These are phyloP conservation scores for Calendula officinalis DNA, from an alignment of 129 eudicot species.

Conservation along the genomic window DNA sequence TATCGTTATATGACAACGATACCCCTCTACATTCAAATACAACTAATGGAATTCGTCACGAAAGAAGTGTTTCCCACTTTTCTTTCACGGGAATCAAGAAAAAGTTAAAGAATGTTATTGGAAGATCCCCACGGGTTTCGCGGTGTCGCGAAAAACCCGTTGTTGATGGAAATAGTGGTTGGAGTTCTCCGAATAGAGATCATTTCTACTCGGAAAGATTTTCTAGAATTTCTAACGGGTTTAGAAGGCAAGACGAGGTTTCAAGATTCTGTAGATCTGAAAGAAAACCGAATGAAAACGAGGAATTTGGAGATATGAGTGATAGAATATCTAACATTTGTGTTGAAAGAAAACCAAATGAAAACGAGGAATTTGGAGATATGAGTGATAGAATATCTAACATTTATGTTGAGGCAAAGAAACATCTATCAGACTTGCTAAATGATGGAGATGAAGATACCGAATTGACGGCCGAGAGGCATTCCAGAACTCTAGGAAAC, in stretches of 20 bases:
- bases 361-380: constrained; percentile 36
- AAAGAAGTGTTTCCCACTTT: constrained; percentile 49
- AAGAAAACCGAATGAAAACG: constrained; percentile 23
- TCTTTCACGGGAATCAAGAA: constrained; percentile 54
- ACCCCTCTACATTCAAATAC: constrained; percentile 24
- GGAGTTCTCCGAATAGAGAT: constrained; percentile 81
- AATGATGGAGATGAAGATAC: constrained; percentile 46
- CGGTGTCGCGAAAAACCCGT: constrained; percentile 41
- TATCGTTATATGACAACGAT: constrained; percentile 31
- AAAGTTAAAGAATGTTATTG: constrained; percentile 45
- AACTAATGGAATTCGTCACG: constrained; percentile 20
- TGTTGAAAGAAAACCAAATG: constrained; percentile 58
- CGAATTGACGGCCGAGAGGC: constrained; percentile 29
- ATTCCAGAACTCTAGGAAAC: constrained; percentile 68
- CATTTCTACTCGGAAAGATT: constrained; percentile 72
- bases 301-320: constrained; percentile 34
- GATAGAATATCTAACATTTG: constrained; percentile 58
- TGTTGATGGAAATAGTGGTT: constrained; percentile 50
- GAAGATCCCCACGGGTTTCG: constrained; percentile 48
- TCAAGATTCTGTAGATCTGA: constrained; percentile 41
- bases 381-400: constrained; percentile 43
- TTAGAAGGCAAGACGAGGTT: too few relatives aligned
- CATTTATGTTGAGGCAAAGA: constrained; percentile 80
- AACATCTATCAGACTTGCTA: constrained; percentile 79
- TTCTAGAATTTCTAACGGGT: too few relatives aligned